phyloP scores from a whole-genome alignment of 768 basidiomycete species.

The Multifurca ochricompacta region DNA sequence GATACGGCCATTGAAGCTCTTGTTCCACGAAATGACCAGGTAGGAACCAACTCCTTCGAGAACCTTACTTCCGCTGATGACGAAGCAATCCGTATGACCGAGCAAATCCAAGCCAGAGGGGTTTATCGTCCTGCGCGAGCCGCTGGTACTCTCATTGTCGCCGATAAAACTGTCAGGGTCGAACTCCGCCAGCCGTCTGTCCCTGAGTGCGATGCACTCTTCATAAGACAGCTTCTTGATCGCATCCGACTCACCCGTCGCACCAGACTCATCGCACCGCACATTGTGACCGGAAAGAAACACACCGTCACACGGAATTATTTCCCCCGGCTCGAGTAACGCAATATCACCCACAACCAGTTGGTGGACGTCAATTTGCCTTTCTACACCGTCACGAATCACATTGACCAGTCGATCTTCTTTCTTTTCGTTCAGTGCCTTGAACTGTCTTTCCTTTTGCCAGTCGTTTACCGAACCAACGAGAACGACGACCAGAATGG shows the following conservation, averaged over 20 bases:
- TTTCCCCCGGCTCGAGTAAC: slow-evolving; percentile 89
- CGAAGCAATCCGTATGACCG: slow-evolving; percentile 80
- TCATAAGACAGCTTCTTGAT: slow-evolving; percentile 81
- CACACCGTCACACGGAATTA: slow-evolving; percentile 92
- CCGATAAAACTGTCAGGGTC: neutral
- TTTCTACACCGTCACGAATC: slow-evolving; percentile 25
- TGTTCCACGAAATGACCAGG: slow-evolving; percentile 83
- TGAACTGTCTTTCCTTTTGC: slow-evolving; percentile 98
- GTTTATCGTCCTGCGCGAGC: slow-evolving; percentile 14
- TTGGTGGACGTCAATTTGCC: slow-evolving; percentile 43
- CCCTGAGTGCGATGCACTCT: slow-evolving; percentile 53
- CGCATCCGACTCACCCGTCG: slow-evolving; percentile 94
- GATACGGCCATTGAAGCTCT: slow-evolving; percentile 92
- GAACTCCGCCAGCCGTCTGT: slow-evolving; percentile 22
- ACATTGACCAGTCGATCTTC: slow-evolving; percentile 90
- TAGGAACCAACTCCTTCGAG: slow-evolving; percentile 91
- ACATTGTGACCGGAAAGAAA: slow-evolving; percentile 91
- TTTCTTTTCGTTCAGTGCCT: slow-evolving; percentile 85
- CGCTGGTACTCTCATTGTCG: slow-evolving; percentile 23
- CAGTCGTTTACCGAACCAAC: slow-evolving; percentile 97
- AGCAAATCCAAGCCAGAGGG: slow-evolving; percentile 25
- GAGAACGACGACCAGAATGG: slow-evolving; percentile 67
- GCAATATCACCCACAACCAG: slow-evolving; percentile 93
- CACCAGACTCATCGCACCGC: slow-evolving; percentile 92
- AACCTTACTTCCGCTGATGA: slow-evolving; percentile 88